phyloP scores from a whole-genome alignment of 306 rosid species.

The Acacia crassicarpa region DNA sequence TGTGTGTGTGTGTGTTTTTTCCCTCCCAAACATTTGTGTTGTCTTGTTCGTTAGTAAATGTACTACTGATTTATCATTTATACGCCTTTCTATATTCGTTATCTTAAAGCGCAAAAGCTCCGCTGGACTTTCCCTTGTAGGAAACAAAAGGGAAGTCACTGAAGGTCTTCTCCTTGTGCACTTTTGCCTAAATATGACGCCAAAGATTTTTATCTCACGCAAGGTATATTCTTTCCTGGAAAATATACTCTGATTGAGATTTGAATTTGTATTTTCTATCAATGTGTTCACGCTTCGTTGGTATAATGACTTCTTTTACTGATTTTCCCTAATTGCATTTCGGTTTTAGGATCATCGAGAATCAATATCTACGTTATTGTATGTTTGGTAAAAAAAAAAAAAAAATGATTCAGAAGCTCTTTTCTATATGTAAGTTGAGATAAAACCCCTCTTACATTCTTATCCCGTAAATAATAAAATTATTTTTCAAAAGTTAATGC shows the following conservation, averaged over 20 bases:
- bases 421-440: no score
- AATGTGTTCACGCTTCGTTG: background rate
- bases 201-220: background rate
- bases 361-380: background rate
- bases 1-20: no score
- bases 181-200: background rate
- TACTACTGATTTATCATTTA: background rate
- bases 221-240: background rate
- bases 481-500: no score
- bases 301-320: background rate
- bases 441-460: no score
- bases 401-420: no score
- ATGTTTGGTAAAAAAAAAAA: no score
- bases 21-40: background rate
- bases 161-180: background rate
- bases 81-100: background rate
- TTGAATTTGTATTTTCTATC: background rate
- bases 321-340: background rate
- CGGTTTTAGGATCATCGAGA: background rate
- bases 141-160: background rate
- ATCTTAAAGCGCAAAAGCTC: background rate
- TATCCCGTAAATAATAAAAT: no score
- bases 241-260: background rate
- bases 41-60: no score
- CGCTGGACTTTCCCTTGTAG: background rate